phyloP scores from a whole-genome alignment of 495 filamentous ascomycete genomes.

The Penicillium flavigenum region DNA sequence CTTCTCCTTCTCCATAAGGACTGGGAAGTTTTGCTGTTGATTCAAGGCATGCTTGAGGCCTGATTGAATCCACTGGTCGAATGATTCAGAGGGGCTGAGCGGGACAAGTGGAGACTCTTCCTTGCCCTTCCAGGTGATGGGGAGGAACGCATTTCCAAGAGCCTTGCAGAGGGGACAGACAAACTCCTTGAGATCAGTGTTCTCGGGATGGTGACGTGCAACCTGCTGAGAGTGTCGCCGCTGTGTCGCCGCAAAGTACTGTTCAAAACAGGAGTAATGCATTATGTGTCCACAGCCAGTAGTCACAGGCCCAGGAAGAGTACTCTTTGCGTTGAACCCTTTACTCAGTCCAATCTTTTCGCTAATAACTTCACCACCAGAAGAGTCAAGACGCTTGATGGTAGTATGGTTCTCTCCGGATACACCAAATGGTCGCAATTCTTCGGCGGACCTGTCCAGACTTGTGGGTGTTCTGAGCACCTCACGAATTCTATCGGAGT shows the following conservation, averaged over 20 bases:
- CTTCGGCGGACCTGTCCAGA: slow-evolving; percentile 79
- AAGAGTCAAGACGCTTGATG: slow-evolving; percentile 70
- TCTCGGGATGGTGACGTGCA: slow-evolving; percentile 87
- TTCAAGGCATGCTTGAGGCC: slow-evolving; percentile 35
- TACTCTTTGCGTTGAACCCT: slow-evolving; percentile 72
- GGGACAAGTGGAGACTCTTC: slow-evolving; percentile 74
- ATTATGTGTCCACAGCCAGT: slow-evolving; percentile 97
- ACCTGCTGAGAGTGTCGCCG: slow-evolving; percentile 88
- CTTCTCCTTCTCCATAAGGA: slow-evolving; percentile 46
- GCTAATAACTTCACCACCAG: slow-evolving; percentile 64
- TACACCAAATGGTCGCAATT: slow-evolving; percentile 83
- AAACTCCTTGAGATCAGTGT: slow-evolving; percentile 74
- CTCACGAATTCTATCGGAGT: slow-evolving; percentile 82
- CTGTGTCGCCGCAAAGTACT: slow-evolving; percentile 77
- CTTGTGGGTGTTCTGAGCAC: slow-evolving; percentile 71
- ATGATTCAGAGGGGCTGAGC: slow-evolving; percentile 55
- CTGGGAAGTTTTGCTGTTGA: slow-evolving; percentile 35
- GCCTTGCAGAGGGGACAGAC: slow-evolving; percentile 98
- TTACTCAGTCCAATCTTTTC: slow-evolving; percentile 84
- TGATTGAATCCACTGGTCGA: slow-evolving; percentile 55
- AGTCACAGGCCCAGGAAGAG: slow-evolving; percentile 74
- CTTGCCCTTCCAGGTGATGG: slow-evolving; percentile 92
- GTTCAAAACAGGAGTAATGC: slow-evolving; percentile 95
- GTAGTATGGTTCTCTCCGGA: slow-evolving; percentile 77
- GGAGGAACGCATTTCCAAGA: slow-evolving; percentile 90